A percentile compares a stretch with the other conserved stretches of the same genome.
Conservation (phyloP, 768 basidiomycete genomes). For the Sarcomyxa edulis region DNA sequence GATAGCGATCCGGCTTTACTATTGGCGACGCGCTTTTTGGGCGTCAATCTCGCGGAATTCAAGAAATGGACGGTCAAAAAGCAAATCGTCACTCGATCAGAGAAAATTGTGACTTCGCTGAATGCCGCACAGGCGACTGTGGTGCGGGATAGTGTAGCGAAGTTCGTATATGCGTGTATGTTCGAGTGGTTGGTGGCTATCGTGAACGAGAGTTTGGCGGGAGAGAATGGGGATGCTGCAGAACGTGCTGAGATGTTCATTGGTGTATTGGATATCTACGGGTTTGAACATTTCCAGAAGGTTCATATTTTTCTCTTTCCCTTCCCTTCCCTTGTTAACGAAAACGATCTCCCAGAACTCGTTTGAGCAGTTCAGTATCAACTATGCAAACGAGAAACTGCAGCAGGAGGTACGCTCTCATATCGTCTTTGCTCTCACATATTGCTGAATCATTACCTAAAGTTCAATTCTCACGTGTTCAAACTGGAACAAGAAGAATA, state of each 20-base stretch:
- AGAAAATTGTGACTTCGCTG: conserved; percentile 90
- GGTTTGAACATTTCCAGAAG: conserved; percentile 97
- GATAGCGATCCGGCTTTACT: conserved; percentile 78
- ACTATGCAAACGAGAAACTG: conserved; percentile 97
- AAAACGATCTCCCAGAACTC: conserved; percentile 52
- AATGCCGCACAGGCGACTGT: conserved; percentile 87
- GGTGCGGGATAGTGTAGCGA: conserved; percentile 94
- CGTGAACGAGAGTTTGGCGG: conserved; percentile 94
- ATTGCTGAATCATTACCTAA: conserved; percentile 9
- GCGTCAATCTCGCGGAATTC: conserved; percentile 87
- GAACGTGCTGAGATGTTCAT: conserved; percentile 97
- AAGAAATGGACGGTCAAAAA: conserved; percentile 99
- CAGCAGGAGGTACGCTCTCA: conserved; percentile 83
- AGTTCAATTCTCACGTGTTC: conserved; percentile 99
- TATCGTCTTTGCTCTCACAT: neutral
- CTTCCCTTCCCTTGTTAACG: neutral
- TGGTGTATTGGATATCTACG: conserved; percentile 97
- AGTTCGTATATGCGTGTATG: conserved; percentile 97
- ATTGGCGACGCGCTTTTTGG: conserved; percentile 84
- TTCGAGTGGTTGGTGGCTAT: conserved; percentile 99
- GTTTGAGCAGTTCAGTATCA: conserved; percentile 99
- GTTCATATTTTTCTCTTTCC: conserved; percentile 24
- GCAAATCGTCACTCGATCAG: conserved; percentile 88
- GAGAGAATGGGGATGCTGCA: conserved; percentile 90
- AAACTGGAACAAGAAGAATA: conserved; percentile 99